A percentile compares a stretch with the other conserved stretches of the same genome.
Evolutionary conservation across 1,284 basidiomycete genomes (phyloP).

Genomic region (Ceratobasidium papillatum): DNA sequence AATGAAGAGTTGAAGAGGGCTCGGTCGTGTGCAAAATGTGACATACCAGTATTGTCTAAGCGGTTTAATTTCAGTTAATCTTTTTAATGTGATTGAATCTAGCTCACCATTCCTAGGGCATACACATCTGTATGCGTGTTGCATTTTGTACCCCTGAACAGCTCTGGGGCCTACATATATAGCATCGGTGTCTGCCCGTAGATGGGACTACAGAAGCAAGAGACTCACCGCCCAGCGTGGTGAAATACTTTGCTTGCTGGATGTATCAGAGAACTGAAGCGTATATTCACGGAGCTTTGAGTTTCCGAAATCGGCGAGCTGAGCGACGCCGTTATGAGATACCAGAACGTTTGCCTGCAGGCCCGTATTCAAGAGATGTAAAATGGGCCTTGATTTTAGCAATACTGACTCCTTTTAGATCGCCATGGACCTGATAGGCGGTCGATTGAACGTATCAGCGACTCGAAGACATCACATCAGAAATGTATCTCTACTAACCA

Average conservation of each 20-base stretch:
- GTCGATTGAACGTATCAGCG: too few species aligned
- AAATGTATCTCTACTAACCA: slow-evolving; percentile 11
- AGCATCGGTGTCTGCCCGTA: not conserved
- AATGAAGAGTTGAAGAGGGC: not conserved
- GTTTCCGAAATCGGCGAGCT: slow-evolving; percentile 21
- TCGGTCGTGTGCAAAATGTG: not conserved
- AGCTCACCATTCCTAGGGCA: slow-evolving; percentile 4
- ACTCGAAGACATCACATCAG: too few species aligned
- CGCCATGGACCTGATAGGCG: slow-evolving; percentile 1
- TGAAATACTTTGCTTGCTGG: not conserved
- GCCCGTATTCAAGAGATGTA: not conserved
- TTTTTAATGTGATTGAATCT: not conserved
- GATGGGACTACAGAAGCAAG: not conserved
- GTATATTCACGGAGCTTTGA: not conserved
- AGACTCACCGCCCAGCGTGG: slow-evolving; percentile 6
- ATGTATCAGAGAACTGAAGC: not conserved
- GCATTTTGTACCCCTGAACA: not conserved
- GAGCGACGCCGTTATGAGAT: not conserved
- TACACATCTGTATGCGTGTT: not conserved
- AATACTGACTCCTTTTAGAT: slow-evolving; percentile 7
- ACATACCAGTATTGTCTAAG: not conserved
- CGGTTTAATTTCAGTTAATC: not conserved
- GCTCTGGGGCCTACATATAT: not conserved
- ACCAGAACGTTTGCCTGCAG: slow-evolving; percentile 27
- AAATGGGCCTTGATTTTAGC: not conserved